Conservation (phyloP, 495 filamentous ascomycete species). For the Hyaloscypha bicolor region DNA sequence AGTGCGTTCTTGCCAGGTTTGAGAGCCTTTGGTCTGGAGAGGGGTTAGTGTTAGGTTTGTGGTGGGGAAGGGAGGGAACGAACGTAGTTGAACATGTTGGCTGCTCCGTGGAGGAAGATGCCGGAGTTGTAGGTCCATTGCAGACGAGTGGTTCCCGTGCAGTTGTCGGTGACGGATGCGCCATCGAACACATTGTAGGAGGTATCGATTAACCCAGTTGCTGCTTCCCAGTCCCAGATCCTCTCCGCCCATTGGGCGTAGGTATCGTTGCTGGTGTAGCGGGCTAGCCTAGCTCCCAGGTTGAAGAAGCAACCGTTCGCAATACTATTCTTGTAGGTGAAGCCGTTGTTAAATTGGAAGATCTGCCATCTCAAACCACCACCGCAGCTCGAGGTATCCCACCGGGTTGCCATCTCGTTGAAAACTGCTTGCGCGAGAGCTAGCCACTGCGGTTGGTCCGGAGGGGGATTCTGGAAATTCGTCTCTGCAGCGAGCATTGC, state of each 20-base stretch:
- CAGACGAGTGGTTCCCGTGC: constrained; percentile 49
- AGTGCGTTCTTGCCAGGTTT: constrained; percentile 55
- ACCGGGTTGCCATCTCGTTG: constrained; percentile 69
- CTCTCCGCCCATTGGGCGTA: constrained; percentile 71
- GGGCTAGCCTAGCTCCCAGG: constrained; percentile 67
- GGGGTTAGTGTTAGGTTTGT: constrained; percentile 24
- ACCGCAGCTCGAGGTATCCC: constrained; percentile 66
- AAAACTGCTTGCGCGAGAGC: constrained; percentile 81
- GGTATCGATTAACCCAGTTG: constrained; percentile 51
- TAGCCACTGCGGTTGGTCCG: constrained; percentile 68
- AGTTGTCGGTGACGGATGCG: constrained; percentile 49
- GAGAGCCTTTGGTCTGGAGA: constrained; percentile 48
- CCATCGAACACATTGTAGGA: constrained; percentile 62
- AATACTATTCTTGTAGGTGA: constrained; percentile 72
- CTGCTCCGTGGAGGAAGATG: constrained; percentile 64
- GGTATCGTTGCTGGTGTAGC: constrained; percentile 70
- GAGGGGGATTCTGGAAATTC: constrained; percentile 60
- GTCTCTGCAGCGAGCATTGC: constrained; percentile 69
- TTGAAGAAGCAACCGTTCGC: constrained; percentile 83
- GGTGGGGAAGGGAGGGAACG: constrained; percentile 22
- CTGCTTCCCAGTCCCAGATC: constrained; percentile 67
- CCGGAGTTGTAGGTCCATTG: constrained; percentile 75
- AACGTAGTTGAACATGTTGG: constrained; percentile 73
- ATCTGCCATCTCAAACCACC: constrained; percentile 85
- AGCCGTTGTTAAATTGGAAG: constrained; percentile 72